A percentile compares a stretch with the other conserved stretches of the same genome.
Conservation (phyloP, 2,329 filamentous ascomycete species). For the Fusarium newnesense region DNA sequence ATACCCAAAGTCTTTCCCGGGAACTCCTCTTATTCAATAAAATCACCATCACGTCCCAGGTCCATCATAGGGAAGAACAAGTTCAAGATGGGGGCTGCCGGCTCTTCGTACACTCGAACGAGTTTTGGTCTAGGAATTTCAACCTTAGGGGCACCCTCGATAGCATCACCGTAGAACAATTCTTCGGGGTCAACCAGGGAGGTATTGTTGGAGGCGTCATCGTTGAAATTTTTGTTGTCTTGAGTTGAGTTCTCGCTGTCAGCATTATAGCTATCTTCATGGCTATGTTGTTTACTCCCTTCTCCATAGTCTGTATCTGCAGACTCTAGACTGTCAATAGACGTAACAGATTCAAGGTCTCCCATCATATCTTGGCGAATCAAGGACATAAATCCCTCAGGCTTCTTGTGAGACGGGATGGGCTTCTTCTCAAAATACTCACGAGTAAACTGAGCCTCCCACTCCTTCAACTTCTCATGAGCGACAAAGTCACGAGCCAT, state of each 20-base stretch:
- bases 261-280: neutral
- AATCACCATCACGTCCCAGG: neutral
- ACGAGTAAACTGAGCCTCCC: constrained; percentile 18
- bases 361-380: neutral
- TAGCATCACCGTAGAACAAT: neutral
- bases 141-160: too few species aligned
- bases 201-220: neutral
- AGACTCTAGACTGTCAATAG: neutral
- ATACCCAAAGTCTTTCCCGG: neutral
- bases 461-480: neutral
- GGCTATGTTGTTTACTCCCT: neutral
- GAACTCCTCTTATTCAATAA: neutral
- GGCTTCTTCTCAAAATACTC: constrained; percentile 3
- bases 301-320: neutral
- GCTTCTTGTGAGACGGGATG: neutral
- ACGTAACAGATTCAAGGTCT: neutral
- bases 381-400: neutral
- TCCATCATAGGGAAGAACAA: constrained; percentile 1
- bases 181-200: constrained; percentile 7
- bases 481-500: neutral
- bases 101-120: neutral
- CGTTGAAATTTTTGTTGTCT: neutral
- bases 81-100: neutral
- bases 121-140: neutral
- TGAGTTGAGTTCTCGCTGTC: neutral